Evolutionary conservation across 176 grass and related monocot species (phyloP).

Genomic region (Oryza australiensis): DNA sequence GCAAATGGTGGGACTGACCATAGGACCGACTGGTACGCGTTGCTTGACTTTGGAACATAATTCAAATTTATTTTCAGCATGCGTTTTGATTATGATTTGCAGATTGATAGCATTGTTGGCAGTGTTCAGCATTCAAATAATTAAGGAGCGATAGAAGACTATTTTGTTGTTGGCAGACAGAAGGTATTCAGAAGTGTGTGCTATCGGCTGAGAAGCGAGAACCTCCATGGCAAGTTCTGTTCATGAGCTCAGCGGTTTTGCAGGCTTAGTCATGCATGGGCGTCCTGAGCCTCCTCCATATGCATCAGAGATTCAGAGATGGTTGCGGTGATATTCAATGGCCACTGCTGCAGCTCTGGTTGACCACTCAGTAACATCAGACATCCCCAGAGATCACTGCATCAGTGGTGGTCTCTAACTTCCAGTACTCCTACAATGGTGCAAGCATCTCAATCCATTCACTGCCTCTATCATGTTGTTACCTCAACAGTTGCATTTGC

Average conservation of each 20-base stretch:
- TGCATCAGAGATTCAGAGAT: constrained; percentile 35
- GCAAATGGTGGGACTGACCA: not conserved
- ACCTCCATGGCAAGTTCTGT: constrained; percentile 39
- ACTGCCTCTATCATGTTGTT: constrained; percentile 41
- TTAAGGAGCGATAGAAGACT: not conserved
- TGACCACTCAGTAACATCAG: constrained; percentile 46
- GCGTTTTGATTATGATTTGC: not conserved
- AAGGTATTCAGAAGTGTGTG: constrained; percentile 17
- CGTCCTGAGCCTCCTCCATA: constrained; percentile 28
- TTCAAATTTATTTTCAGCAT: not conserved
- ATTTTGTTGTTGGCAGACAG: constrained; percentile 28
- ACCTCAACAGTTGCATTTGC: constrained; percentile 33
- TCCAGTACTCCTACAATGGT: constrained; percentile 28
- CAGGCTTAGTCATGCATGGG: constrained; percentile 30
- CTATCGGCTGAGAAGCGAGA: constrained; percentile 17
- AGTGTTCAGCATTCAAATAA: not conserved
- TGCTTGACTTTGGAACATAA: not conserved
- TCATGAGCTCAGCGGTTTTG: constrained; percentile 44
- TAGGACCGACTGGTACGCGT: not conserved
- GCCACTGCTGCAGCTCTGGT: constrained; percentile 38
- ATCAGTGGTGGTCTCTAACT: constrained; percentile 29
- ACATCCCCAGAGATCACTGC: constrained; percentile 53
- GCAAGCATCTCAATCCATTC: constrained; percentile 29
- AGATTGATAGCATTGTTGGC: not conserved
- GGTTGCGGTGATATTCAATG: constrained; percentile 36